Base-by-base conservation (phyloP, 192 early-diverging fungal species). In the Coemansia sp. region DNA sequence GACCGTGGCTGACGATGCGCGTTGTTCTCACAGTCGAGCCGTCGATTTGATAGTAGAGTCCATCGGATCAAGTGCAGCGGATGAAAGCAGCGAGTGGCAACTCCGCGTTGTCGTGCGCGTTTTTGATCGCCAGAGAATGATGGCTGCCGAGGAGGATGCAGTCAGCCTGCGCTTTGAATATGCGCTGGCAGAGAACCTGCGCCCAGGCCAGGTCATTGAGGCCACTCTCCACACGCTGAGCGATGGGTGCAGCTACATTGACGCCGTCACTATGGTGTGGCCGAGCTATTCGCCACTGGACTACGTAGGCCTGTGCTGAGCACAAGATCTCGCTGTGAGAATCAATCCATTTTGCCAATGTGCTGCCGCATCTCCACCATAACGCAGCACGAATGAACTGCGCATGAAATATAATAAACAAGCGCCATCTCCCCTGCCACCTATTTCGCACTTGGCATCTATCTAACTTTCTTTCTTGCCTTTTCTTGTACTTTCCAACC, bases 271-370 rank as follows among this genome's bases (percentile, higher is more conserved):
- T 10, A 66, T 69, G 68, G 59, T 77, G 21, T 77, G 74, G 74
- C 74, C 74, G 9, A 70, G 66, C 62, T 77, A 70, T 29, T 46
- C 67, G 27, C 68, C 68, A 11, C 45, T 77, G 31, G 73, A 77
- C 34, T 65, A 70, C 43, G 51, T 65, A 8, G 42, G 50, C 18
- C 1, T 23, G 30, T 56, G 35, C 36, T 63, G 25, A 43, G 15
- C n/a, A n/a, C n/a, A n/a, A n/a, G n/a, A n/a, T n/a, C n/a, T n/a
- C n/a, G n/a, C n/a, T n/a, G n/a, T n/a, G 40, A 21, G 3, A 37
- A 8, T 37, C 40, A 42, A n/a, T n/a, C n/a, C n/a, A n/a, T n/a
- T n/a, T n/a, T n/a, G n/a, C n/a, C n/a, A n/a, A n/a, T n/a, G n/a
- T n/a, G n/a, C n/a, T n/a, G n/a, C n/a, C n/a, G n/a, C n/a, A n/a